Evolutionary conservation across 139 green algal genomes (phyloP), one percentile per base, ranked within the genome.

Genomic region (Picochlorum sp.): DNA sequence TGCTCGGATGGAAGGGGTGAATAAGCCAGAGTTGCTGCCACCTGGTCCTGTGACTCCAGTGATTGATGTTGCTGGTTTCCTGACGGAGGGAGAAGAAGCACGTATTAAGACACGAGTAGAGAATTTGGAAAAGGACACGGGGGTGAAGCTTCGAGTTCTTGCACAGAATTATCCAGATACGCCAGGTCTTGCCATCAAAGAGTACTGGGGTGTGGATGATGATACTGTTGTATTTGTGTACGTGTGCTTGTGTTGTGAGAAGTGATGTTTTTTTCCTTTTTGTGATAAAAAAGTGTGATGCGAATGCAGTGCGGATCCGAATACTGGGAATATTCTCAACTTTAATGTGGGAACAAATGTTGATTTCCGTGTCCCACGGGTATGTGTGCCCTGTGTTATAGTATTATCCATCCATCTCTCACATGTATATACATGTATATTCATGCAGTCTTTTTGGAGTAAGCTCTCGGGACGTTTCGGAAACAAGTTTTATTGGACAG

Each of bases 161-260:
- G 87, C 90, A 2, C 94, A 99, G 62, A 98, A 92, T 77, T 99
- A 98, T 73, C 94, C 94, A 0, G 79, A 97, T 24, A 97, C 92
- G 9, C 92, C 91, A 46, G 89, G 91, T 15, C 71, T 96, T 13
- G 92, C 92, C 0, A 85, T 98, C 30, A 87, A 83, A 41, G 91
- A 99, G 50, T 99, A 89, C 73, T 99, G 94, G 94, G 73, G 69
- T 1, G 94, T 99, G 14, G 94, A 99, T 66, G 91, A 87, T 34
- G 77, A 89, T 69, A 96, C 90, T 1, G 75, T 98, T 2, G 90
- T 98, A 21, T 92, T 97, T 69, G 91, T 97, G 7, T 91, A 88
- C 7, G 89, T 89, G 91, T 97, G 7, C 88, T 87, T 5, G 89
- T 89, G 47, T 54, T 15, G 56, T 54, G 16, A 58, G 23, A 47